phyloP scores from a whole-genome alignment of 1,284 basidiomycete genomes.

The Tetrapyrgos nigripes region DNA sequence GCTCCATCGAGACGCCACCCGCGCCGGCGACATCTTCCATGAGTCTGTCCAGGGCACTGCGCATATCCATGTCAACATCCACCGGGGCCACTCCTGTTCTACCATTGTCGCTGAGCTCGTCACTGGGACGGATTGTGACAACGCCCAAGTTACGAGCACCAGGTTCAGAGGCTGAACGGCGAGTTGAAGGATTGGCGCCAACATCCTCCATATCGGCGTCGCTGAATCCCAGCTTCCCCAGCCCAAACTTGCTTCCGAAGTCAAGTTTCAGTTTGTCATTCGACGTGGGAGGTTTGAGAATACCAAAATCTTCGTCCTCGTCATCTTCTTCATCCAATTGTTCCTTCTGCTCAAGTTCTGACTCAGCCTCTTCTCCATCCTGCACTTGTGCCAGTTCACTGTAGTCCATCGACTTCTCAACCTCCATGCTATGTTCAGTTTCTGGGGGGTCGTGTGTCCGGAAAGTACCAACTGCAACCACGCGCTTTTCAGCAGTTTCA shows the following conservation, averaged over 20 bases:
- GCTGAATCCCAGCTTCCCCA: constrained; percentile 34
- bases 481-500: constrained; percentile 47
- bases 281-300: constrained; percentile 27
- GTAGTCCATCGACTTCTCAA: constrained; percentile 12
- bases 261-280: constrained; percentile 43
- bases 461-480: constrained; percentile 28
- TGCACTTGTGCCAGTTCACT: neutral
- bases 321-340: constrained; percentile 22
- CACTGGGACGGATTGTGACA: neutral
- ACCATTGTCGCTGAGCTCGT: constrained; percentile 10
- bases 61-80: constrained; percentile 73
- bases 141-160: neutral
- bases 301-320: constrained; percentile 37
- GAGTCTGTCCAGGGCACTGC: constrained; percentile 77
- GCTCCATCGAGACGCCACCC: constrained; percentile 42
- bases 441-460: constrained; percentile 14
- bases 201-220: constrained; percentile 18
- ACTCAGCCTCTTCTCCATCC: neutral
- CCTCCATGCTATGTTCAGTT: constrained; percentile 12
- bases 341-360: constrained; percentile 4
- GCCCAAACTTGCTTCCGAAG: constrained; percentile 53
- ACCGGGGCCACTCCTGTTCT: constrained; percentile 31
- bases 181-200: constrained; percentile 13
- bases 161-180: neutral
- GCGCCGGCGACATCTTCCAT: constrained; percentile 76